Base-by-base conservation (phyloP, 2,329 filamentous ascomycete species). In the Hypoxylon sp. region DNA sequence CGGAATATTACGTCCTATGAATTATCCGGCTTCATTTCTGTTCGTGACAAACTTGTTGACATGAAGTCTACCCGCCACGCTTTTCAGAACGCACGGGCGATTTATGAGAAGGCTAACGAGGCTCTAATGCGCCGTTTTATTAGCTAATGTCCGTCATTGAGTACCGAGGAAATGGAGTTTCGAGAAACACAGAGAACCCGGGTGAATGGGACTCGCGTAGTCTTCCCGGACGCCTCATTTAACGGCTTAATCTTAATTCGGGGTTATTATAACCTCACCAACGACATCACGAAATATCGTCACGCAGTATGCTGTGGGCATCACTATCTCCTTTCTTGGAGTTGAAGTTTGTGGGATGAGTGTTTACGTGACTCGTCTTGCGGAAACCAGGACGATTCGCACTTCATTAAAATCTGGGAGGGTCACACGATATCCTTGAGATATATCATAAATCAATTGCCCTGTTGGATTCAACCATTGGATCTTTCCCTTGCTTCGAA, bases 141-240 rank as follows among this genome's bases (percentile, higher is more conserved):
- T 3, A 58, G 13, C 55, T 48, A 57, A 29, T 19, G 13, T 29
- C 35, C 35, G 56, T 60, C 19, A 35, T 35, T n/a, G n/a, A 35
- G 6, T 52, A 31, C 48, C 48, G 48, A 52, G 48, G 48, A 52
- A 35, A n/a, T 17, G 24, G 29, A 8, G 11, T 13, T 44, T 44
- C 10, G 39, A 11, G 17, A 44, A 22, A 44, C 9, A 19, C 39
- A 17, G 17, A 19, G 5, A 44, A 44, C 2, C 51, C 51, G 51
- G 51, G 6, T 54, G 26, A 26, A 39, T 17, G 52, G 52, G 44
- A 42, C 52, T 22, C n/a, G 39, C 39, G 39, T 22, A 22, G 22
- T 29, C 26, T 56, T 33, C 13, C 35, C 44, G 56, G 33, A 22
- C 33, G 39, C 47, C 42, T 57, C 13, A 26, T 53, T 53, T 19